Evolutionary conservation across 345 rosid species (phyloP).

Genomic region (Citrus hindsii): DNA sequence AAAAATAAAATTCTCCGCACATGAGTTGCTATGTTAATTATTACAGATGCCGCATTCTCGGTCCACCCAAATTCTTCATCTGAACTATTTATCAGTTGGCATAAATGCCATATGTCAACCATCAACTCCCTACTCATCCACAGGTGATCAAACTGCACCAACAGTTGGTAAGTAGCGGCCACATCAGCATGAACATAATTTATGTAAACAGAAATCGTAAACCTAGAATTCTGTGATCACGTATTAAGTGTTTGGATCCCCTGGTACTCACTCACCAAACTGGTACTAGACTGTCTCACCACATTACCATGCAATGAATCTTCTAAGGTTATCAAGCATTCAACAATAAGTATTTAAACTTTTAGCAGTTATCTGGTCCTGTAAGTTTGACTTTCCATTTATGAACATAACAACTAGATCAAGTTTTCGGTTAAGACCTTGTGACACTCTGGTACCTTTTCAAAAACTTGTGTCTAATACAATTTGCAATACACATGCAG

Average conservation of each 20-base stretch:
- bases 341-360: not conserved
- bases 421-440: not conserved
- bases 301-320: not conserved
- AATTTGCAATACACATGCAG: not conserved
- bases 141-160: not conserved
- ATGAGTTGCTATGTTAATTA: not conserved
- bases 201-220: not conserved
- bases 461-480: not conserved
- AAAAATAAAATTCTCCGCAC: not conserved
- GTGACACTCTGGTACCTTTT: not conserved
- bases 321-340: not conserved
- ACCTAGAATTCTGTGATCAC: not conserved
- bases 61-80: not conserved
- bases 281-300: not conserved
- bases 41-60: not conserved
- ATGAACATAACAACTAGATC: not conserved
- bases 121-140: not conserved
- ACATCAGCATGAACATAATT: not conserved
- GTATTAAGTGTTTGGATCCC: not conserved
- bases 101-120: not conserved
- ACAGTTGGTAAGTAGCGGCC: not conserved
- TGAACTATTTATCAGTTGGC: not conserved
- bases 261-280: not conserved
- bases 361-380: not conserved
- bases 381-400: not conserved